A percentile compares a stretch with the other conserved stretches of the same genome.
Evolutionary conservation across 78 protist genomes (phyloP).

Genomic region (Dictyostelium firmibasis): DNA sequence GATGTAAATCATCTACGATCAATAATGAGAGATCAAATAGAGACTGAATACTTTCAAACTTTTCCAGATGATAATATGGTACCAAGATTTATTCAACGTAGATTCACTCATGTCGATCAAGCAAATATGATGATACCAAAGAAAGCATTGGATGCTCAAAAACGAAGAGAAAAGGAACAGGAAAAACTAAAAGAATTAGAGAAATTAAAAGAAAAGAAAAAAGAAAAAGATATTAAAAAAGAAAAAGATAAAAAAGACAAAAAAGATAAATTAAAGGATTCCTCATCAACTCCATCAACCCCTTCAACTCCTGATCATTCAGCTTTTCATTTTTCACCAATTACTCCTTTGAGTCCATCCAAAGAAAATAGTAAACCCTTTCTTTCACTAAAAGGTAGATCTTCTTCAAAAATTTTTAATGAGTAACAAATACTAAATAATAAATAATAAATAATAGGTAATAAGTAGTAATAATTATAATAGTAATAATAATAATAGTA

Average conservation of each 20-base stretch:
- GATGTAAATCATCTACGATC: slow-evolving; percentile 51
- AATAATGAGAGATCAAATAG: slow-evolving; percentile 69
- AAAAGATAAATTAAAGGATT: slow-evolving; percentile 10
- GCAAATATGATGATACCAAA: slow-evolving; percentile 30
- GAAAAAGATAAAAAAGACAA: slow-evolving; percentile 25
- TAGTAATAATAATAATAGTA: too few relatives aligned
- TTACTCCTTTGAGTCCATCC: background rate
- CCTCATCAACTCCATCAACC: background rate
- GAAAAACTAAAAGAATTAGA: slow-evolving; percentile 9
- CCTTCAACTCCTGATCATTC: background rate
- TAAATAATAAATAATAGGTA: too few relatives aligned
- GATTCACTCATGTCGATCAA: slow-evolving; percentile 52
- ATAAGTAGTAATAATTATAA: too few relatives aligned
- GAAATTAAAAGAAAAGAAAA: slow-evolving; percentile 10
- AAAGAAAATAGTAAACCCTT: background rate
- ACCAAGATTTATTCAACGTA: slow-evolving; percentile 63
- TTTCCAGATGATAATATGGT: slow-evolving; percentile 46
- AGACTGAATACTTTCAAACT: slow-evolving; percentile 41
- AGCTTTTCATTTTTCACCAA: background rate
- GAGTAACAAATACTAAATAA: too few relatives aligned
- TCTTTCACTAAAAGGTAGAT: background rate
- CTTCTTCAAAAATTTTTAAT: background rate
- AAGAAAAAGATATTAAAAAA: slow-evolving; percentile 40
- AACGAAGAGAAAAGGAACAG: slow-evolving; percentile 62
- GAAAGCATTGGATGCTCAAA: slow-evolving; percentile 59